A percentile compares a stretch with the other conserved stretches of the same genome.
Conservation (phyloP, 768 basidiomycete species). For the Pilatotrama ljubarskyi region DNA sequence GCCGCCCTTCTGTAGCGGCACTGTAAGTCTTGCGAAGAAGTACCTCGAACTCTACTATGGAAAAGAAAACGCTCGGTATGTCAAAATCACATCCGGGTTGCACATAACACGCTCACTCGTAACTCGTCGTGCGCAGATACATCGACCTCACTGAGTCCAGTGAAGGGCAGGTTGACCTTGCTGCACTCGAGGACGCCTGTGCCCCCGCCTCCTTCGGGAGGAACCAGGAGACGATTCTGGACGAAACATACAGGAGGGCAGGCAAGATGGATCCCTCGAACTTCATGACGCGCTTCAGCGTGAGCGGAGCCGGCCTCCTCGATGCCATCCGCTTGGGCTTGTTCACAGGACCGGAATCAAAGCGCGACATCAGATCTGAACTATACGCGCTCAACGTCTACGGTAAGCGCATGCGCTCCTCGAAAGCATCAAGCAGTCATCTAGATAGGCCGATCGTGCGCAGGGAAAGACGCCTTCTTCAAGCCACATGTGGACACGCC, state of each 20-base stretch:
- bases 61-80: neutral
- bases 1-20: too few species aligned
- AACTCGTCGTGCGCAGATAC: neutral
- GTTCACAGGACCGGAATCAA: constrained; percentile 3
- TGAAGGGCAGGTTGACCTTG: constrained; percentile 1
- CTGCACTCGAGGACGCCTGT: constrained; percentile 20
- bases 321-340: neutral
- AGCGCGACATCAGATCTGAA: constrained; percentile 19
- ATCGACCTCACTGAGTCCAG: neutral
- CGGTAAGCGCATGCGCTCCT: constrained; percentile 13
- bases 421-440: neutral
- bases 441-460: neutral
- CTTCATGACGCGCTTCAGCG: constrained; percentile 24
- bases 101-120: neutral
- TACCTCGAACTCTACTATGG: constrained; percentile 3
- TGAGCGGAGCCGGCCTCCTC: constrained; percentile 1
- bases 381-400: constrained; percentile 19
- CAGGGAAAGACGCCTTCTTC: constrained; percentile 48
- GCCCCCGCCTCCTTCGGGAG: constrained; percentile 26
- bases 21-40: too few species aligned
- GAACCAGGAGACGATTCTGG: constrained; percentile 21
- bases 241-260: constrained; percentile 29
- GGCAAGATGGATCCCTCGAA: constrained; percentile 26
- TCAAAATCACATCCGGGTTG: neutral
- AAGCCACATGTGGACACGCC: constrained; percentile 52